These are phyloP conservation scores for Styphnolobium japonicum DNA, from an alignment of 306 rosid species.

Conservation along the genomic window DNA sequence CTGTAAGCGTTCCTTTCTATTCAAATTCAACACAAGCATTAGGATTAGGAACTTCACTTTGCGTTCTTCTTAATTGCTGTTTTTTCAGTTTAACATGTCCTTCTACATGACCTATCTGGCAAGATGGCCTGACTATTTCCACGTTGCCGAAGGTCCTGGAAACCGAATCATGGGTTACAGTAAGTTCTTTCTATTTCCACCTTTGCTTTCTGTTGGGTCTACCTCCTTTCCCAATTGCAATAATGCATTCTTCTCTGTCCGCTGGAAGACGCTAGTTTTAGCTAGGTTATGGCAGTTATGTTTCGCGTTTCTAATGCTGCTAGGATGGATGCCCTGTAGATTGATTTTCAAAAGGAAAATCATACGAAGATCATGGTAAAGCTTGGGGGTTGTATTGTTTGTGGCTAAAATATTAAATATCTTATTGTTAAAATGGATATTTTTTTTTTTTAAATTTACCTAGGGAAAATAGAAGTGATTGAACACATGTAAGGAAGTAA, in stretches of 20 bases:
- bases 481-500: not conserved
- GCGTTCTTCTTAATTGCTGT: not conserved
- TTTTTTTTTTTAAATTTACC: too few relatives aligned
- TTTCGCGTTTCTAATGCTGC: not conserved
- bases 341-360: not conserved
- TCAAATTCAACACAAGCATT: too few relatives aligned
- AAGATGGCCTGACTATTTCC: conserved; percentile 97
- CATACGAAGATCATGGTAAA: not conserved
- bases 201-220: too few relatives aligned
- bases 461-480: not conserved
- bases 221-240: not conserved
- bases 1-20: conserved; percentile 48
- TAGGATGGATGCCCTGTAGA: not conserved
- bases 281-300: not conserved
- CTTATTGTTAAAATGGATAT: too few relatives aligned
- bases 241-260: not conserved
- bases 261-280: not conserved
- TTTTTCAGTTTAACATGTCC: conserved; percentile 85
- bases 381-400: too few relatives aligned
- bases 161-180: conserved; percentile 93
- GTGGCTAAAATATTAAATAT: not conserved
- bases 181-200: conserved; percentile 30
- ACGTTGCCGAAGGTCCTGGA: conserved; percentile 85
- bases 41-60: too few relatives aligned
- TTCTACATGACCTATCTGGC: conserved; percentile 98